A percentile compares a stretch with the other conserved stretches of the same genome.
These are phyloP conservation scores for Xylaria palmicola DNA, from an alignment of 495 filamentous ascomycete genomes.

Conservation along the genomic window DNA sequence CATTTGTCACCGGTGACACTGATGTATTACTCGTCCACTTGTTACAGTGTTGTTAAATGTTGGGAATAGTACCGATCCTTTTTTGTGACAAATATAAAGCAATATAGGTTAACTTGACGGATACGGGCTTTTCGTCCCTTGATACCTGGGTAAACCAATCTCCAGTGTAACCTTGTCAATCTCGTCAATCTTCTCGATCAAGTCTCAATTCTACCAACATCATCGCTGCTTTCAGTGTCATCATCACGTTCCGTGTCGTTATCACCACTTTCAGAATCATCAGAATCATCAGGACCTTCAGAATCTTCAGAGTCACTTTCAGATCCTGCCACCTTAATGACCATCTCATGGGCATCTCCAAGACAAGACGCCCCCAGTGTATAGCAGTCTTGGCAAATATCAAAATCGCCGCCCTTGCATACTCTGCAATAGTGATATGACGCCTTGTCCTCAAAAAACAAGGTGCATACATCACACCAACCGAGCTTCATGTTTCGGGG, in stretches of 20 bases:
- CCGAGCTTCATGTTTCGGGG: not conserved
- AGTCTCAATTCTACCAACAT: too few relatives aligned
- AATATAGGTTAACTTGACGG: too few relatives aligned
- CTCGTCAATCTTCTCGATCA: too few relatives aligned
- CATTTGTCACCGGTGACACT: not conserved
- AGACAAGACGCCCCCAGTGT: not conserved
- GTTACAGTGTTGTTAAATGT: not conserved
- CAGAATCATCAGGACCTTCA: not conserved
- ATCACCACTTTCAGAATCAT: too few relatives aligned
- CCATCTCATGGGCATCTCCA: not conserved
- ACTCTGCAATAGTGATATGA: not conserved
- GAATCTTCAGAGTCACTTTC: not conserved
- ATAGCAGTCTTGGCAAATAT: not conserved
- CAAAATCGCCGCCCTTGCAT: not conserved
- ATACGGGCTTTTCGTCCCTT: too few relatives aligned
- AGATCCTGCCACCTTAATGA: not conserved
- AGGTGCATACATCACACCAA: not conserved
- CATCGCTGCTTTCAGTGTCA: not conserved
- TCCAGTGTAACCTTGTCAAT: too few relatives aligned
- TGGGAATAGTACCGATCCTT: too few relatives aligned
- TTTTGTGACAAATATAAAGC: too few relatives aligned
- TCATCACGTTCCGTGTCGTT: too few relatives aligned
- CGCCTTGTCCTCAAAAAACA: not conserved
- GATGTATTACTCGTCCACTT: not conserved
- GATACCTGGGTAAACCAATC: too few relatives aligned